These are phyloP conservation scores for Neonectria neomacrospora DNA, from an alignment of 2,329 filamentous ascomycete species.

Conservation along the genomic window DNA sequence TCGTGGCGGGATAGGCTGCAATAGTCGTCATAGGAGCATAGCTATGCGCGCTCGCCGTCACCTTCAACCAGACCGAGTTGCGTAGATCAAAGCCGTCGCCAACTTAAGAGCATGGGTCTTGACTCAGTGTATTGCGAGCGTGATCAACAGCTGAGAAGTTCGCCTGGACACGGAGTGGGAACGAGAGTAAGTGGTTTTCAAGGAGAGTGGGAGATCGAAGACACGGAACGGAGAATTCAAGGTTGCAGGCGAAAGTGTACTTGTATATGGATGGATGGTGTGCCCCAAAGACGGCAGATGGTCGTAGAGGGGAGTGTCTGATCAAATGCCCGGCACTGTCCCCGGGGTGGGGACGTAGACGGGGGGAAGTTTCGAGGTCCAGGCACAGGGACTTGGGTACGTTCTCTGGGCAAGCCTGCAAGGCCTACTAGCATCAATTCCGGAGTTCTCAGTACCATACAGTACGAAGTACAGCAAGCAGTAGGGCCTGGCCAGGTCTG, in stretches of 20 bases:
- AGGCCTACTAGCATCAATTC: conserved; percentile 43
- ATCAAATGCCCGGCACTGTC: conserved; percentile 62
- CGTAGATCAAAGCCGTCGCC: conserved; percentile 41
- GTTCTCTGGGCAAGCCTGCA: conserved; percentile 42
- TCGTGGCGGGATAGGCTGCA: conserved; percentile 69
- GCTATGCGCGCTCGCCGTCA: conserved; percentile 46
- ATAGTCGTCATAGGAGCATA: conserved; percentile 71
- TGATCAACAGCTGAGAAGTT: conserved; percentile 26
- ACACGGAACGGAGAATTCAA: conserved; percentile 37
- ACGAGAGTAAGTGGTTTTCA: conserved; percentile 28
- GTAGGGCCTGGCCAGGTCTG: conserved; percentile 43
- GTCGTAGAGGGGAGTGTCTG: conserved; percentile 61
- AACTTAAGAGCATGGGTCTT: conserved; percentile 38
- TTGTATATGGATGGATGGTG: conserved; percentile 58
- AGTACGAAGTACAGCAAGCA: conserved; percentile 36
- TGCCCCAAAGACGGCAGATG: conserved; percentile 56
- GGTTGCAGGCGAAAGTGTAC: conserved; percentile 60
- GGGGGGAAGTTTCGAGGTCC: conserved; percentile 51
- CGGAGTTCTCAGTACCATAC: conserved; percentile 41
- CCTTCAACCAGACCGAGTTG: conserved; percentile 39
- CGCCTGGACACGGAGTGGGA: conserved; percentile 30
- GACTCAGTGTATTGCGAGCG: conserved; percentile 20
- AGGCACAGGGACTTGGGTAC: conserved; percentile 52
- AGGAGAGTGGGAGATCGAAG: conserved; percentile 28
- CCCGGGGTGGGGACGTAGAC: conserved; percentile 55